Evolutionary conservation across 1,139 yeast genomes (phyloP).

Genomic region (Saccharomyces hybrid): DNA sequence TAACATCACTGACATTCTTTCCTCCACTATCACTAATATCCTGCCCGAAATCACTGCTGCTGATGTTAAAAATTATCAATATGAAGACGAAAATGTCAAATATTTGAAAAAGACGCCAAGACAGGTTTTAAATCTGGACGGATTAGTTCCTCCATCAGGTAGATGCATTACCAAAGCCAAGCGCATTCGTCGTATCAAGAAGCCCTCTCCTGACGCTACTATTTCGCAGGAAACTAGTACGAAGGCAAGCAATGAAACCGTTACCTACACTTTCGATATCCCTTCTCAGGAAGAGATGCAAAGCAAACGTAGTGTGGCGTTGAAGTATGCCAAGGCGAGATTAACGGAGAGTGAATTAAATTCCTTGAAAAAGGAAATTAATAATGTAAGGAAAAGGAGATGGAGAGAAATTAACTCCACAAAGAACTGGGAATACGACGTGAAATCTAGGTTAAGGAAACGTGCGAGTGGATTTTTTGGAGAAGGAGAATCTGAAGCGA

Average conservation of each 20-base stretch:
- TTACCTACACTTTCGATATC: neutral
- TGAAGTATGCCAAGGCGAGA: slow-evolving; percentile 23
- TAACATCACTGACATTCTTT: slow-evolving; percentile 1
- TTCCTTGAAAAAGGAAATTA: slow-evolving; percentile 44
- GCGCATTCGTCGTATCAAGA: neutral
- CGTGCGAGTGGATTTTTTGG: slow-evolving; percentile 69
- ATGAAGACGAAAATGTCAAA: slow-evolving; percentile 1
- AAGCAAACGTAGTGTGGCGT: slow-evolving; percentile 28
- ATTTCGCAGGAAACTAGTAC: neutral
- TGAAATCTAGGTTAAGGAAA: slow-evolving; percentile 66
- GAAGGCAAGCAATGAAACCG: neutral
- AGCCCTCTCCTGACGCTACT: neutral
- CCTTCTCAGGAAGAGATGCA: slow-evolving; percentile 18
- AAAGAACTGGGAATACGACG: slow-evolving; percentile 79
- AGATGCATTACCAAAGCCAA: neutral
- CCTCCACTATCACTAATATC: slow-evolving; percentile 3
- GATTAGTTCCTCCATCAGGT: slow-evolving; percentile 9
- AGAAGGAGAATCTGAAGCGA: slow-evolving; percentile 45
- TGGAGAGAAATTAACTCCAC: slow-evolving; percentile 85
- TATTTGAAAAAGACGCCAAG: slow-evolving; percentile 5
- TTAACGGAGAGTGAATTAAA: slow-evolving; percentile 45
- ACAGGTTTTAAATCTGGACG: slow-evolving; percentile 12
- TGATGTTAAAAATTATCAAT: neutral
- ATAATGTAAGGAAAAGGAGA: slow-evolving; percentile 77
- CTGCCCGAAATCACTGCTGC: slow-evolving; percentile 1